Evolutionary conservation across 2,329 filamentous ascomycete species (phyloP).

Genomic region (Aspergillus oerlinghausenensis): DNA sequence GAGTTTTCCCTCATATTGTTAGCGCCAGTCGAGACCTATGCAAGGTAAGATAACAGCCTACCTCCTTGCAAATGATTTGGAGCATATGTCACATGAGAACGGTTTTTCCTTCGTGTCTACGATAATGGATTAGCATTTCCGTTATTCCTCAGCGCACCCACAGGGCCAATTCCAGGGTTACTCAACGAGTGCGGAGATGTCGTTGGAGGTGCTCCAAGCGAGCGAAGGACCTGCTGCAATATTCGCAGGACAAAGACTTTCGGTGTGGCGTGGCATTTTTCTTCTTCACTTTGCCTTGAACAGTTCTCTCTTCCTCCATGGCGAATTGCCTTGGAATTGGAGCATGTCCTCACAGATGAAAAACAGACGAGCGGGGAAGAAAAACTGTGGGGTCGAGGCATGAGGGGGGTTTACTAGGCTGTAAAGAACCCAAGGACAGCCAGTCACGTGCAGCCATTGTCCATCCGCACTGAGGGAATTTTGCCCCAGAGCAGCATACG

Average conservation of each 20-base stretch:
- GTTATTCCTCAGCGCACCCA: neutral
- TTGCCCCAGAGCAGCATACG: neutral
- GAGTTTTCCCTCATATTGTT: constrained; percentile 15
- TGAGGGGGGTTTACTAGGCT: constrained; percentile 16
- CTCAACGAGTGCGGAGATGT: constrained; percentile 48
- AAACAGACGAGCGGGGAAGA: constrained; percentile 34
- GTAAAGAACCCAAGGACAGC: neutral
- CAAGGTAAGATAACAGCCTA: constrained; percentile 15
- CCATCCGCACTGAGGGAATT: neutral
- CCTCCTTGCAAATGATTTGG: constrained; percentile 47
- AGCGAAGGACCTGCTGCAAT: constrained; percentile 46
- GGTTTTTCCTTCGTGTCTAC: constrained; percentile 48
- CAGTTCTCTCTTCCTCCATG: constrained; percentile 38
- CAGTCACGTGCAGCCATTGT: constrained; percentile 13
- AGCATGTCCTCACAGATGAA: constrained; percentile 20
- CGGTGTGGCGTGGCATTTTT: constrained; percentile 37
- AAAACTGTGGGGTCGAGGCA: constrained; percentile 32
- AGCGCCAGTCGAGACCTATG: constrained; percentile 16
- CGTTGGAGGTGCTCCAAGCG: constrained; percentile 48
- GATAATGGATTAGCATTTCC: constrained; percentile 21
- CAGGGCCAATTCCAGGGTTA: constrained; percentile 26
- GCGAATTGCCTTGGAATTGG: constrained; percentile 22
- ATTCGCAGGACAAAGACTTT: constrained; percentile 46
- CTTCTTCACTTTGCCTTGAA: constrained; percentile 37
- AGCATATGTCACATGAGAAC: constrained; percentile 47